These are phyloP conservation scores for Auriscalpium microsporum DNA, from an alignment of 768 basidiomycete genomes.

Conservation along the genomic window DNA sequence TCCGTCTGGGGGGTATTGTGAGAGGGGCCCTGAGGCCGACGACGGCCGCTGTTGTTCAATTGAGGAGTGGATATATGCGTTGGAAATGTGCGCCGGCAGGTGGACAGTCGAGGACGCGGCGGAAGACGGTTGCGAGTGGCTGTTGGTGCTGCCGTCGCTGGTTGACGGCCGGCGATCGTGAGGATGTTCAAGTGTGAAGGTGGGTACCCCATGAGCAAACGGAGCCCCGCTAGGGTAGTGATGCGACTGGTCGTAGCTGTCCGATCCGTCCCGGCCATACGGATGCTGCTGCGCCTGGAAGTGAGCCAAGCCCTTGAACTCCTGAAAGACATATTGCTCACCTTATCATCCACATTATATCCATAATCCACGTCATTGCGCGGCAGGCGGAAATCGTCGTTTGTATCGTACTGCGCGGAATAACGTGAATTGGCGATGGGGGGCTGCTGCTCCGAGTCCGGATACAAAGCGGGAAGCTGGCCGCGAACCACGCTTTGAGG, in stretches of 20 bases:
- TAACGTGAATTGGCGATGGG: slow-evolving; percentile 3
- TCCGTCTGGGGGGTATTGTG: slow-evolving; percentile 3
- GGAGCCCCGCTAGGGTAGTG: slow-evolving; percentile 1
- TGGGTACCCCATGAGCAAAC: slow-evolving; percentile 5
- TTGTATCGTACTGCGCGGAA: slow-evolving; percentile 3
- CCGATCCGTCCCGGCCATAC: neutral
- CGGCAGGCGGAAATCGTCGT: slow-evolving; percentile 5
- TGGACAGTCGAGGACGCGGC: slow-evolving; percentile 46
- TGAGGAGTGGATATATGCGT: slow-evolving; percentile 13
- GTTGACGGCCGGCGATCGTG: slow-evolving; percentile 20
- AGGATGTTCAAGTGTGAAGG: slow-evolving; percentile 13
- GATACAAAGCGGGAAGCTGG: slow-evolving; percentile 3
- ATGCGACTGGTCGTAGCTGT: slow-evolving; percentile 6
- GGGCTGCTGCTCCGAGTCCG: slow-evolving; percentile 5
- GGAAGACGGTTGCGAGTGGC: slow-evolving; percentile 41
- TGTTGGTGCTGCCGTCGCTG: slow-evolving; percentile 36
- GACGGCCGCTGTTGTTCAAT: slow-evolving; percentile 10
- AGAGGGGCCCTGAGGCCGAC: slow-evolving; percentile 10
- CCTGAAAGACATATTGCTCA: neutral
- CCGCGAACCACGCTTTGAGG: neutral
- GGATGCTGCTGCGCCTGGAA: too few species aligned
- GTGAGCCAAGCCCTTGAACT: too few species aligned
- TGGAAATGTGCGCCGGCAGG: slow-evolving; percentile 27
- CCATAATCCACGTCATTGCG: slow-evolving; percentile 9
- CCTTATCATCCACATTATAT: slow-evolving; percentile 12